Evolutionary conservation across 2,329 filamentous ascomycete species (phyloP), one percentile per base, ranked within the genome.

Genomic region (Shiraia sp.): DNA sequence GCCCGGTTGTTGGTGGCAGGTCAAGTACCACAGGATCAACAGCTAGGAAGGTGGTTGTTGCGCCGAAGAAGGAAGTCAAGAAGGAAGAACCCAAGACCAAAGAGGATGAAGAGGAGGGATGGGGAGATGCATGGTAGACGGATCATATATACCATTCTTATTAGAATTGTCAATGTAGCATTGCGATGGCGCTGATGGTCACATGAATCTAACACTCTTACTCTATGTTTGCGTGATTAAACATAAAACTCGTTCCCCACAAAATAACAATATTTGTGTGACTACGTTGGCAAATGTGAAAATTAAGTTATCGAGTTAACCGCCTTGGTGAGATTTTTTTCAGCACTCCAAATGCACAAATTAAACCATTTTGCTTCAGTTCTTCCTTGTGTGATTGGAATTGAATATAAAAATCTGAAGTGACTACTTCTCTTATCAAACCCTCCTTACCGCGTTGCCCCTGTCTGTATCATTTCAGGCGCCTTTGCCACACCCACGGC

Each of bases 51-150:
- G 55, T 58, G 0, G 44, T 64, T 13, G 51, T 54, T 8, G 39
- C 55, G 34, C 50, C 62, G 10, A 65, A 65, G 53, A 62, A 60
- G 45, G 61, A 63, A 23, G 37, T 46, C 9, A 61, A 61, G 50
- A 64, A 63, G 45, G 56, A 58, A 38, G 59, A 61, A 36, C 61
- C 66, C 10, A 70, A 74, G 27, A 61, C 63, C 6, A 70, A 73
- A 22, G 72, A 72, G 27, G 75, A 68, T 12, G 65, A 68, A 34
- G 61, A 66, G 22, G 65, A 69, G 27, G 66, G 63, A 1, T 70
- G 67, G 67, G 67, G 66, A 3, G 67, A 70, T 51, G 67, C 65
- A 10, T 70, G 67, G 67, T 69, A 58, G 44, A 40, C 7, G 10
- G 22, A 8, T 8, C 12, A 9, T 22, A 16, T 19, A 12, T 15